Base-by-base conservation (phyloP, 768 basidiomycete species). In the Lactifluus volemus region DNA sequence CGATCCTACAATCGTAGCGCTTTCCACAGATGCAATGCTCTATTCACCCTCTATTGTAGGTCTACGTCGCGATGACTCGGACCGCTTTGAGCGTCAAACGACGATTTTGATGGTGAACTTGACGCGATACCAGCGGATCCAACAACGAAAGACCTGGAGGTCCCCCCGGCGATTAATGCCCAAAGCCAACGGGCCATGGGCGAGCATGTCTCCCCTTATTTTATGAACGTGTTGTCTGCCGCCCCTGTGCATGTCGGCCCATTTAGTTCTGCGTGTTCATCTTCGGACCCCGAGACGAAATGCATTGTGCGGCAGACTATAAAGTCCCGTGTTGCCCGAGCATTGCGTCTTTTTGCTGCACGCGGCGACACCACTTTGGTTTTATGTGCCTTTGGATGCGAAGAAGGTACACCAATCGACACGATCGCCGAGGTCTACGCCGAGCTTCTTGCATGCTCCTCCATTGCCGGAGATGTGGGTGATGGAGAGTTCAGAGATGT, bases 71-170 rank as follows among this genome's bases (percentile, higher is more conserved):
- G 64, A 63, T 32, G 64, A 65, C 19, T 57, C 55, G 25, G 64
- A 65, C 42, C 48, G 48, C 32, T 59, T 65, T 49, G 55, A 65
- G 36, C 39, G 14, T 30, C 19, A 7, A 49, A 63, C 10, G 61
- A 63, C 19, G 61, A 65, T 55, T 65, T 65, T 41, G 44, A 55
- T 38, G 55, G 57, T 29, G 61, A 63, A 58, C 56, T 58, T n/a
- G 64, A 65, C 17, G 64, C 61, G 32, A 63, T 65, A 45, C 64
- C 61, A 41, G 64, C 64, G 49, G 64, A 65, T 59, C 64, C 64
- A 39, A 65, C 61, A 29, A 65, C 64, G 38, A 54, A 50, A 29
- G 64, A 63, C 6, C 41, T 65, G 6, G 64, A 65, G 55, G 34
- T 5, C 4, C 64, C 64, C 14, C 64, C 61, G 7, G 64, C 64